Conservation (phyloP, 2,329 filamentous ascomycete genomes). For the Cadophora sp. region DNA sequence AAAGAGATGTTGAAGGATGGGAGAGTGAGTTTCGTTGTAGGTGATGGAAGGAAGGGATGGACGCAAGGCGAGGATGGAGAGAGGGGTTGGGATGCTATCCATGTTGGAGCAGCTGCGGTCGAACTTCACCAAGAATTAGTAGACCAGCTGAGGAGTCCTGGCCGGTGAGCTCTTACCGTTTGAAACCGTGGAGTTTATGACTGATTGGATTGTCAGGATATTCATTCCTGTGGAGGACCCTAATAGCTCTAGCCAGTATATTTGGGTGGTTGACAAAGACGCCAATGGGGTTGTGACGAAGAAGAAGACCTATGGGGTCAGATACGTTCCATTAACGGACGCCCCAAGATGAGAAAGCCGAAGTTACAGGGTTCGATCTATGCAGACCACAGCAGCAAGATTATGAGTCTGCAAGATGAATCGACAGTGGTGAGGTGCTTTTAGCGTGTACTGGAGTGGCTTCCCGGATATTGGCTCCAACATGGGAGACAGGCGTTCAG, state of each 20-base stretch:
- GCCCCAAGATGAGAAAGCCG: conserved; percentile 52
- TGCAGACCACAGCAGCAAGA: background rate
- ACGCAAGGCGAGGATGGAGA: conserved; percentile 52
- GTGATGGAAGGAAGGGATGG: conserved; percentile 76
- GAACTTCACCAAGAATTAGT: conserved; percentile 76
- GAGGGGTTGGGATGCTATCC: conserved; percentile 84
- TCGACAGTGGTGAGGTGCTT: background rate
- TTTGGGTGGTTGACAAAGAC: conserved; percentile 79
- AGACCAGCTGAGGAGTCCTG: conserved; percentile 79
- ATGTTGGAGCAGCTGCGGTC: conserved; percentile 87
- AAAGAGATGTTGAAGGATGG: conserved; percentile 65
- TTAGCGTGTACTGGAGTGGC: background rate
- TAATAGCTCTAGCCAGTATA: conserved; percentile 58
- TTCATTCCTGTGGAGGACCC: conserved; percentile 78
- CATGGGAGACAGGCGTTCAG: conserved; percentile 2
- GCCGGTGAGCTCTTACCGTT: conserved; percentile 54
- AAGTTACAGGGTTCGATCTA: background rate
- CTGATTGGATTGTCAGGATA: conserved; percentile 53
- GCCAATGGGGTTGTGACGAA: conserved; percentile 64
- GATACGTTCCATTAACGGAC: conserved; percentile 81
- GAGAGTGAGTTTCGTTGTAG: conserved; percentile 74
- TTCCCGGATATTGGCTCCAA: background rate
- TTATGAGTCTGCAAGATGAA: background rate
- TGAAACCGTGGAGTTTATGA: background rate
- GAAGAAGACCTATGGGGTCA: conserved; percentile 71